Evolutionary conservation across 176 grass and related monocot species (phyloP).

Genomic region (Panicum miliaceum): DNA sequence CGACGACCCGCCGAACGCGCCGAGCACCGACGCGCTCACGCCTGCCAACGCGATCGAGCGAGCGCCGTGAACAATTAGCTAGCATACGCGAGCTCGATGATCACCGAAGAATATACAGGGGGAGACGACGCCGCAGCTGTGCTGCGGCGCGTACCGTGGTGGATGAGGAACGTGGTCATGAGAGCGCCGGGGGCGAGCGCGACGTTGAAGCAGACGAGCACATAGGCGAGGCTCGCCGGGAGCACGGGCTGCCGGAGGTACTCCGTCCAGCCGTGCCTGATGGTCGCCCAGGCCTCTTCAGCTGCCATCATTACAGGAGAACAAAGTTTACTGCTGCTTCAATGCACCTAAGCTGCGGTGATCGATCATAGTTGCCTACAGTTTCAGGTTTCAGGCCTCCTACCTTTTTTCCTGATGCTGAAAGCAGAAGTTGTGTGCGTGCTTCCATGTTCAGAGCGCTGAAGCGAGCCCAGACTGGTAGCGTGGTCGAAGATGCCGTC

Average conservation of each 20-base stretch:
- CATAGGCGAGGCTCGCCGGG: conserved; percentile 71
- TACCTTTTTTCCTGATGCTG: conserved; percentile 32
- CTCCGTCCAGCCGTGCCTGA: conserved; percentile 55
- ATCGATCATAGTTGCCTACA: neutral
- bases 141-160: conserved; percentile 29
- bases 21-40: conserved; percentile 43
- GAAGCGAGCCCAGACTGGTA: neutral
- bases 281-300: conserved; percentile 15
- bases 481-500: conserved; percentile 49
- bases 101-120: no score
- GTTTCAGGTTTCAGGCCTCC: neutral
- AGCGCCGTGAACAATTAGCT: neutral
- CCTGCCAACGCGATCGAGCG: conserved; percentile 24
- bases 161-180: conserved; percentile 71
- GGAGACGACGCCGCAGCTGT: no score
- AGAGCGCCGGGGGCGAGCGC: conserved; percentile 63
- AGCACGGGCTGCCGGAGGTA: conserved; percentile 60
- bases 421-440: neutral
- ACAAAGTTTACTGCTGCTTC: neutral
- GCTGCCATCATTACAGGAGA: neutral
- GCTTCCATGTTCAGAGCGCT: neutral
- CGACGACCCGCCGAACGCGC: conserved; percentile 53
- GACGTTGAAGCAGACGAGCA: conserved; percentile 70
- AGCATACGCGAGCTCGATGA: neutral
- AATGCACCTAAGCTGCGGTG: neutral